Conservation (phyloP, 352 stramenopile species). For the Pilasporangium apinafurcum region DNA sequence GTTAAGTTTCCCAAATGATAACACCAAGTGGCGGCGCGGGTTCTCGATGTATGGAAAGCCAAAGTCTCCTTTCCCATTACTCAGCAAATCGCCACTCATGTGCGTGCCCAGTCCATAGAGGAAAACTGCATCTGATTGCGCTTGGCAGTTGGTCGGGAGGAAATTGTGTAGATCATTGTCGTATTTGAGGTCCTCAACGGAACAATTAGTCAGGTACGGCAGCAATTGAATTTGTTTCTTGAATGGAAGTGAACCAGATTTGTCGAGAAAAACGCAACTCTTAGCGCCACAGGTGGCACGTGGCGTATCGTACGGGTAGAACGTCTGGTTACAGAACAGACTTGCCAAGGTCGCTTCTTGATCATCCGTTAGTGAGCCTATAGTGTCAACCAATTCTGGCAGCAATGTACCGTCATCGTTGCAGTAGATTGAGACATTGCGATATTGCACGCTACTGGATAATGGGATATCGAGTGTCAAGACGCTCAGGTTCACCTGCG, state of each 20-base stretch:
- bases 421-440: conserved; percentile 16
- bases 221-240: conserved; percentile 31
- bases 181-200: conserved; percentile 23
- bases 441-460: conserved; percentile 13
- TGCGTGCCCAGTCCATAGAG: conserved; percentile 23
- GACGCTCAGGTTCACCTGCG: conserved; percentile 23
- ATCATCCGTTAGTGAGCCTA: neutral
- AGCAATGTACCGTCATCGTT: conserved; percentile 8
- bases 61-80: too few species aligned
- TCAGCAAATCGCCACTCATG: conserved; percentile 18
- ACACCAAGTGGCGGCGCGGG: conserved; percentile 10
- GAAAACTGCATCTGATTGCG: conserved; percentile 19
- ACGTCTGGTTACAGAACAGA: conserved; percentile 16
- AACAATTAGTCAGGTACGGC: conserved; percentile 33
- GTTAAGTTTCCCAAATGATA: conserved; percentile 31
- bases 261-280: conserved; percentile 34
- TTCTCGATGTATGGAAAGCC: conserved; percentile 3
- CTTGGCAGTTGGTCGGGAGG: conserved; percentile 13
- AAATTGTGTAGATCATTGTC: conserved; percentile 23
- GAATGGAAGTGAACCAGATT: conserved; percentile 17
- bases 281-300: conserved; percentile 14
- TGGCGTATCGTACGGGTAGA: conserved; percentile 16
- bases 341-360: neutral
- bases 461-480: conserved; percentile 32
- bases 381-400: neutral